Percentiles rank a stretch among this genome's conserved stretches.
These are phyloP conservation scores for Xylaria sp. DNA, from an alignment of 2,329 filamentous ascomycete species.

Conservation along the genomic window DNA sequence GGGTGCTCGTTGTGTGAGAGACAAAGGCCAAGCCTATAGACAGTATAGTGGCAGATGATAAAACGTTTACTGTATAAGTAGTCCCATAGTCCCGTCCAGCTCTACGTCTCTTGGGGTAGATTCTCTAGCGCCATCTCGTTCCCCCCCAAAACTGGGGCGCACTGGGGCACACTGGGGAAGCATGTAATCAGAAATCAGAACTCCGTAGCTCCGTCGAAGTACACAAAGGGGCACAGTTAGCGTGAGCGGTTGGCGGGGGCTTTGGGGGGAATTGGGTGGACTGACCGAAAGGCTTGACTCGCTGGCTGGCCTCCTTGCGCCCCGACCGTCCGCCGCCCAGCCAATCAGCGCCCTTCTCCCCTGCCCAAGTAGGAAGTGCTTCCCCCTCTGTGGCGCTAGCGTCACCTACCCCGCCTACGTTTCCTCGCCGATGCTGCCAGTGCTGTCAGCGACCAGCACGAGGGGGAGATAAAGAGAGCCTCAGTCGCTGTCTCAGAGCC, in stretches of 20 bases:
- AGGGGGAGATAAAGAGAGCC: constrained; percentile 27
- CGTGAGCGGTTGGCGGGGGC: no score
- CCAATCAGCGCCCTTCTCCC: background rate
- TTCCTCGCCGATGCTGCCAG: background rate
- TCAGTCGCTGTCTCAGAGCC: background rate
- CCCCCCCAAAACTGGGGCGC: background rate
- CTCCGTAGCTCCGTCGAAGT: constrained; percentile 20
- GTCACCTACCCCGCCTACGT: constrained; percentile 21
- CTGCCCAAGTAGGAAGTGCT: constrained; percentile 19
- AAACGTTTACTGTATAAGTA: no score
- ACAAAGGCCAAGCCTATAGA: no score
- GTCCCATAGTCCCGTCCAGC: no score
- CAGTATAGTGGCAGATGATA: no score
- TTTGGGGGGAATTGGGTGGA: background rate
- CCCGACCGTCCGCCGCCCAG: background rate
- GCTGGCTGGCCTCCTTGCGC: background rate
- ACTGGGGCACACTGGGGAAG: no score
- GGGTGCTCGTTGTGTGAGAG: no score
- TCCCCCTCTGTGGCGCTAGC: constrained; percentile 4
- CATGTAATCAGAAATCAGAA: constrained; percentile 21
- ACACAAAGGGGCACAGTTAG: background rate
- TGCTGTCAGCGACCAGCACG: background rate
- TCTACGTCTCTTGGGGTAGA: no score
- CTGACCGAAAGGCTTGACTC: background rate
- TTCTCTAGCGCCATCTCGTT: no score